Evolutionary conservation across 768 basidiomycete genomes (phyloP), one percentile per base, ranked within the genome.

Genomic region (Cystobasidiopsis lactophilus): DNA sequence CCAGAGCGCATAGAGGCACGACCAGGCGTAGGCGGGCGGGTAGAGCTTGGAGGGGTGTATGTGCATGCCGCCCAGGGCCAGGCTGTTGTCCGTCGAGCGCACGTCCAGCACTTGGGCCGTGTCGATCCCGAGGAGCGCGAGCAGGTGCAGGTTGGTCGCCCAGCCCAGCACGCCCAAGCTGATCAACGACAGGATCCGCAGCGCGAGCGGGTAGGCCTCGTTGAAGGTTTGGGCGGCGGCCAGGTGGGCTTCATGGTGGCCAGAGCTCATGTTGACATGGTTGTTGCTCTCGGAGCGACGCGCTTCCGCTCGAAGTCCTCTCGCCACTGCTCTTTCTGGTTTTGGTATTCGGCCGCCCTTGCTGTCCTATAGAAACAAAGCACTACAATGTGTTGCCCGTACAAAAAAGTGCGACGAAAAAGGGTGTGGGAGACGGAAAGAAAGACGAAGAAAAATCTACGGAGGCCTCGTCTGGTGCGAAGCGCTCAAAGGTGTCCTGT

Each of bases 71-170:
- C 21, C 31, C 43, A 39, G 37, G 43, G 49, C 38, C 24, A 50
- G 37, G 33, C 52, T 21, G 56, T 46, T 21, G 51, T 44, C 44
- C 21, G 46, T 31, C 18, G 58, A 41, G 1, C 64, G 56, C 13
- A 86, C 69, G 62, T 83, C 82, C 64, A 98, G 72, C 3, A 77
- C 77, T 57, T 71, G 66, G 14, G 74, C 70, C 0, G 75, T 77
- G 65, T 98, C 86, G 38, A 96, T 68, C 21, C 81, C 79, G 16
- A 80, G 69, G 11, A 72, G 58, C 57, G 79, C 71, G 43, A 96
- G 76, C 46, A 82, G 75, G 66, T 96, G 89, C 5, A 96, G 68
- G 66, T 96, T 98, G 31, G 79, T 77, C 0, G 86, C 86, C 88
- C 91, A 98, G 57, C 79, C 79, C 3, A 91, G 69, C 52, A 88